Evolutionary conservation across 2,329 filamentous ascomycete species (phyloP), one percentile per base, ranked within the genome.

Genomic region (Botrytis galanthina): DNA sequence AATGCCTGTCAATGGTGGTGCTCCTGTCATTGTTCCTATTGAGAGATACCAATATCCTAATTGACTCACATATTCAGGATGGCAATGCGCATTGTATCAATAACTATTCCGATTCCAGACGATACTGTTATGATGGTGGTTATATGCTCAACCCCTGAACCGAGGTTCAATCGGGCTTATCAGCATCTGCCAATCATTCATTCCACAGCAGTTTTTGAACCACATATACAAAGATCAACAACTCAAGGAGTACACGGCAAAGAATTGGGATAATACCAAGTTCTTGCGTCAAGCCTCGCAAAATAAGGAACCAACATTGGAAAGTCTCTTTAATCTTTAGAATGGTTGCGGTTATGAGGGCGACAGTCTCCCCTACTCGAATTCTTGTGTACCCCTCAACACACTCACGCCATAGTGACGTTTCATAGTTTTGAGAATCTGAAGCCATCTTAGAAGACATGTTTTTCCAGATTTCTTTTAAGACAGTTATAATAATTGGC

Each of bases 1-100:
- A 72, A 91, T 81, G 76, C 88, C 88, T 20, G 84, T 82, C 44
- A 92, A 83, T 8, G 88, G 87, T 59, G 83, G 78, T 72, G 77
- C 73, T 44, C 75, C 74, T 59, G 73, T 66, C 79, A 81, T 80
- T 26, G 12, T 74, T 7, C 22, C 26, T 62, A 16, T 51, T 10
- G 20, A 18, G 35, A 66, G 42, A 32, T 59, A 8, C 20, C 35
- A 51, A 35, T 62, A 20, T 46, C 14, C 6, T 48, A 26, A 48
- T 44, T 26, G 4, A 57, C 14, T 67, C 26, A 37, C 6, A 22
- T 14, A 26, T 29, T 29, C 20, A n/a, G 4, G 26, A 39, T 54
- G n/a, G 26, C 4, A 54, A 68, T 39, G 5, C n/a, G 10, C 2
- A 39, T 68, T 37, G 8, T 51, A 10, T 39, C 64, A 29, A 39